Base-by-base conservation (phyloP, 768 basidiomycete genomes). In the Myochromella boudieri region DNA sequence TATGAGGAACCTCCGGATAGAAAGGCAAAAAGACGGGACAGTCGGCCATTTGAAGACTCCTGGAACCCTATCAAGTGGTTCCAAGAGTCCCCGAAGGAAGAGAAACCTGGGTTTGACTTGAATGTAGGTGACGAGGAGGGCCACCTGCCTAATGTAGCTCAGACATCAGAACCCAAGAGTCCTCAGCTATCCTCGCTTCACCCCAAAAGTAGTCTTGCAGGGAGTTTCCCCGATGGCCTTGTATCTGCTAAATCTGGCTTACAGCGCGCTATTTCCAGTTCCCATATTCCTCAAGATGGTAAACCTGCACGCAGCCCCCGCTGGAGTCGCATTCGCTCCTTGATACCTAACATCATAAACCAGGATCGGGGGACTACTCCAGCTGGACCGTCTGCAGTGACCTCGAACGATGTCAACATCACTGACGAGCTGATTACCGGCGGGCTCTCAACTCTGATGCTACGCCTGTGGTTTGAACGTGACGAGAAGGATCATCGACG, bases 401-500 rank as follows among this genome's bases (percentile, higher is more conserved):
- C 77, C 1, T 68, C 79, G 1, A 63, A 71, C 3, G 64, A 73
- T 4, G 85, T 91, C 25, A 87, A 87, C 57, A 85, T 92, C 42
- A 87, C 80, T 4, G 88, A 92, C 53, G 91, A 92, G 55, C 80
- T 92, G 36, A 85, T 90, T 11, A 77, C 82, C 2, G 87, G 90
- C 4, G 87, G 89, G 14, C 77, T 95, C 5, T 86, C 88, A 1
- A 77, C 83, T 12, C 69, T 92, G 25, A 85, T 94, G 78, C 65
- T 91, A 28, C 77, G 82, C 22, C 74, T 95, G 54, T 90, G 88
- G 83, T 84, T 93, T 51, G 91, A 94, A 57, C 82, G 84, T 24
- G 93, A 94, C 61, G 91, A 95, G 66, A 85, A 83, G 55, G 82
- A 72, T n/a, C 80, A 85, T 45, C 73, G 90, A n/a, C 81, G 92